phyloP scores from a whole-genome alignment of 192 early-diverging fungal species.

The Coemansia guatemalensis region DNA sequence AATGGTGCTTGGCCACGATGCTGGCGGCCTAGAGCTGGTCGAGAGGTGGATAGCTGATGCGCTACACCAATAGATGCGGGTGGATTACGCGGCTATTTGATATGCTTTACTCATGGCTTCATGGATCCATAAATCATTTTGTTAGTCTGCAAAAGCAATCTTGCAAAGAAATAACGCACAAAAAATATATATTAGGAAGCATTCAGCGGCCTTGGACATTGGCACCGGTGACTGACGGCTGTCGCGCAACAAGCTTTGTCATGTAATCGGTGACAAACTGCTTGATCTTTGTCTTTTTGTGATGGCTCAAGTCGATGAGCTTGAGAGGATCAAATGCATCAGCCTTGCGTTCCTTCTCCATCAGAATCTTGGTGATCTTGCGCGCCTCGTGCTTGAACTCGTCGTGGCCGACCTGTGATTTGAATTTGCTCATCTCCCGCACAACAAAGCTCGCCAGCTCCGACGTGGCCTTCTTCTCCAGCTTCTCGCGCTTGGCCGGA shows the following conservation, averaged over 20 bases:
- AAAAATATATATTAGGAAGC: not conserved
- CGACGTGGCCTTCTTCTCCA: conserved; percentile 42
- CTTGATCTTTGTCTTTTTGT: conserved; percentile 53
- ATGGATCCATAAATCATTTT: too few species aligned
- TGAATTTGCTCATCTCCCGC: conserved; percentile 46
- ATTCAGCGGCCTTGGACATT: not conserved
- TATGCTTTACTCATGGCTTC: too few species aligned
- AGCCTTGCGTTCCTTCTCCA: conserved; percentile 55
- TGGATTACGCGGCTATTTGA: not conserved
- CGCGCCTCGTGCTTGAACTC: conserved; percentile 55
- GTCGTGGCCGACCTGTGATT: conserved; percentile 42
- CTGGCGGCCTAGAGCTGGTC: conserved; percentile 59
- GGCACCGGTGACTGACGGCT: not conserved
- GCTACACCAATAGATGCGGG: conserved; percentile 13
- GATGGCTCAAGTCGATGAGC: conserved; percentile 44
- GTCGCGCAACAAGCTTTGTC: conserved; percentile 22
- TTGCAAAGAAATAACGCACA: not conserved
- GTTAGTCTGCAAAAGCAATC: too few species aligned
- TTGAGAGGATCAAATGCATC: conserved; percentile 38
- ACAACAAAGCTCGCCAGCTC: conserved; percentile 54
- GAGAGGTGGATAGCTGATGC: conserved; percentile 62
- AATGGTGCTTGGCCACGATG: conserved; percentile 51
- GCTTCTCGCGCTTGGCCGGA: conserved; percentile 36
- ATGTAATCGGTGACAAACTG: conserved; percentile 51
- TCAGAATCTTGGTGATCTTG: conserved; percentile 53